Conservation (phyloP, 1,139 yeast genomes). For the Candida tropicalis region DNA sequence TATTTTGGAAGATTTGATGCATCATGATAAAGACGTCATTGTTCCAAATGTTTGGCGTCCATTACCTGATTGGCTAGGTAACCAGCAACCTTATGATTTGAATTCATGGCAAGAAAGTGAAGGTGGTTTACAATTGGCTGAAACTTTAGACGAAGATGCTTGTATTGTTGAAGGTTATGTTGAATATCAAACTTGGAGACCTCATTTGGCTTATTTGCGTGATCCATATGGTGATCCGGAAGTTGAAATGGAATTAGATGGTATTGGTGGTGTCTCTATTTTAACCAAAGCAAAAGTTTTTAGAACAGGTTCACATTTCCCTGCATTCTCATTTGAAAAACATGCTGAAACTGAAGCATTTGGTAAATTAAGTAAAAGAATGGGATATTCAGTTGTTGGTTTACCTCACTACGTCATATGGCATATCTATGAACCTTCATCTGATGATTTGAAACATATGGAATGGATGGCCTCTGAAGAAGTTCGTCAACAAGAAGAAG, state of each 20-base stretch:
- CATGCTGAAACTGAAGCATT: slow-evolving; percentile 95
- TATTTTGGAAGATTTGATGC: slow-evolving; percentile 55
- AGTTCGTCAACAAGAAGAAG: slow-evolving; percentile 69
- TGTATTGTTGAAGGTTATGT: slow-evolving; percentile 92
- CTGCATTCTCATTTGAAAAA: slow-evolving; percentile 86
- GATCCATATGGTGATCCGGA: slow-evolving; percentile 87
- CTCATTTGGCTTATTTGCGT: slow-evolving; percentile 83
- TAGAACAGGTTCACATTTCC: slow-evolving; percentile 81
- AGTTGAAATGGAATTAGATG: slow-evolving; percentile 85
- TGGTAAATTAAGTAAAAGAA: slow-evolving; percentile 79
- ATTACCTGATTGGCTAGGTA: slow-evolving; percentile 85
- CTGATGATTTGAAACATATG: slow-evolving; percentile 88
- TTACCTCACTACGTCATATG: slow-evolving; percentile 89
- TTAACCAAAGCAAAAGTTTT: slow-evolving; percentile 79
- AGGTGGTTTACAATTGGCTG: slow-evolving; percentile 80
- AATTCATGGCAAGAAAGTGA: slow-evolving; percentile 91
- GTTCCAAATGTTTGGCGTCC: slow-evolving; percentile 95
- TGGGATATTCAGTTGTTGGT: slow-evolving; percentile 83
- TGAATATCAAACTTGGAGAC: slow-evolving; percentile 92
- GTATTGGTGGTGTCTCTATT: slow-evolving; percentile 90
- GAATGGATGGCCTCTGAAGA: slow-evolving; percentile 97
- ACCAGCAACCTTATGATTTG: slow-evolving; percentile 87
- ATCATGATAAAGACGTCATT: slow-evolving; percentile 52
- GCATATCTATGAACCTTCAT: slow-evolving; percentile 90
- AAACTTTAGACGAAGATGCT: slow-evolving; percentile 77